Conservation (phyloP, 306 rosid genomes). For the Quillaja saponaria region DNA sequence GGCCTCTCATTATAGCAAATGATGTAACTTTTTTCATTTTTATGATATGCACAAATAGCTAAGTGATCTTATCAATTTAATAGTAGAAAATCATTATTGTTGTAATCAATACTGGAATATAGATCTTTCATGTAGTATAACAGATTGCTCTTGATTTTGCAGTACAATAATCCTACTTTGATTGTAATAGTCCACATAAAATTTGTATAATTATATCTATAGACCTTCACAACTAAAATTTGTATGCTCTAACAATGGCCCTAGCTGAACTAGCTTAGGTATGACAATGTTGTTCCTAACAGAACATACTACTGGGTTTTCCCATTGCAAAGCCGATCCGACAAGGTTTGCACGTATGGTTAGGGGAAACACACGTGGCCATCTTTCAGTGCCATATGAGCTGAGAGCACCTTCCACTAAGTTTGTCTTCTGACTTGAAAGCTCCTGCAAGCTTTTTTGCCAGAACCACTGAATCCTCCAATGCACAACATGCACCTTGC, state of each 20-base stretch:
- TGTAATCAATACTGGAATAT: too few species aligned
- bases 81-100: too few species aligned
- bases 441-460: constrained; percentile 71
- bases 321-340: constrained; percentile 52
- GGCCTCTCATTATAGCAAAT: too few species aligned
- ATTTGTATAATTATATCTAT: constrained; percentile 21
- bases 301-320: constrained; percentile 65
- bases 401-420: constrained; percentile 61
- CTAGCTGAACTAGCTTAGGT: constrained; percentile 73
- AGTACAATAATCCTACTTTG: too few species aligned
- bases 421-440: constrained; percentile 44
- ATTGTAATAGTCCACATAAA: neutral
- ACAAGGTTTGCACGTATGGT: constrained; percentile 78
- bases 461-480: constrained; percentile 72
- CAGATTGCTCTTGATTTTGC: neutral
- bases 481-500: constrained; percentile 95
- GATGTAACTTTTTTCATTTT: too few species aligned
- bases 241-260: constrained; percentile 74
- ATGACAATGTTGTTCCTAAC: constrained; percentile 64
- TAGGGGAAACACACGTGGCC: constrained; percentile 75
- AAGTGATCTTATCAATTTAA: too few species aligned
- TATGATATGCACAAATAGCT: too few species aligned
- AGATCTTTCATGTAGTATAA: too few species aligned
- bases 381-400: constrained; percentile 69
- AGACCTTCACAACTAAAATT: constrained; percentile 59